Percentiles rank a stretch among this genome's conserved stretches.
phyloP scores from a whole-genome alignment of 495 filamentous ascomycete genomes.

The Collariella sp. region DNA sequence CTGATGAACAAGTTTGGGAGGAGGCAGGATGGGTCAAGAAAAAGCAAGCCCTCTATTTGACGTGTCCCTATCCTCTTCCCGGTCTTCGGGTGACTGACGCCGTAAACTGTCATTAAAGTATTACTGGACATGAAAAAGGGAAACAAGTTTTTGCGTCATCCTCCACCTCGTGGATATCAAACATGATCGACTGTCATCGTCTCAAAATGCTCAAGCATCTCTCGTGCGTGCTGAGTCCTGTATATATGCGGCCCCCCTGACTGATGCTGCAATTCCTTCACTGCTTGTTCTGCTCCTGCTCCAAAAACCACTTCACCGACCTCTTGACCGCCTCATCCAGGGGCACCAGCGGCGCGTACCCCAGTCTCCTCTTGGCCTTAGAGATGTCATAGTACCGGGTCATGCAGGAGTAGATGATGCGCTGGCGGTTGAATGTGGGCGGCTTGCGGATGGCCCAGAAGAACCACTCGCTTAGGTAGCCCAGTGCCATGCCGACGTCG shows the following conservation, averaged over 20 bases:
- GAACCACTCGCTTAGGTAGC: conserved; percentile 59
- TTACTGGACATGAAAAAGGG: background rate
- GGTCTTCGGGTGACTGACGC: background rate
- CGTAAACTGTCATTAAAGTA: background rate
- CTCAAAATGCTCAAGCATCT: background rate
- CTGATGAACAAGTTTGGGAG: background rate
- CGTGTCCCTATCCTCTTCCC: background rate
- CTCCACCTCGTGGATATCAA: conserved; percentile 5
- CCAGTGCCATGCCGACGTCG: conserved; percentile 55
- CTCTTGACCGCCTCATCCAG: conserved; percentile 67
- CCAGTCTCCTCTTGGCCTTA: conserved; percentile 74
- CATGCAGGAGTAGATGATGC: conserved; percentile 72
- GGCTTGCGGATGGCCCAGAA: conserved; percentile 60
- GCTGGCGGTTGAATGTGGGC: conserved; percentile 64
- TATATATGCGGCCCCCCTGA: background rate
- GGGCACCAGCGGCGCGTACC: conserved; percentile 64
- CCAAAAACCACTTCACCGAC: conserved; percentile 58
- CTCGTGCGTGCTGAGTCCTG: background rate
- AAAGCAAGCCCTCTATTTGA: background rate
- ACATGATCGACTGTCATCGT: background rate
- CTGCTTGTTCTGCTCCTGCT: conserved; percentile 33
- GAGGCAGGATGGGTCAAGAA: background rate
- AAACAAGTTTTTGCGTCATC: background rate
- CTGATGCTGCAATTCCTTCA: background rate
- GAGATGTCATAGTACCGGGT: conserved; percentile 74